A percentile compares a stretch with the other conserved stretches of the same genome.
Conservation (phyloP, 163 green algal species). For the Chlorella variabilis region DNA sequence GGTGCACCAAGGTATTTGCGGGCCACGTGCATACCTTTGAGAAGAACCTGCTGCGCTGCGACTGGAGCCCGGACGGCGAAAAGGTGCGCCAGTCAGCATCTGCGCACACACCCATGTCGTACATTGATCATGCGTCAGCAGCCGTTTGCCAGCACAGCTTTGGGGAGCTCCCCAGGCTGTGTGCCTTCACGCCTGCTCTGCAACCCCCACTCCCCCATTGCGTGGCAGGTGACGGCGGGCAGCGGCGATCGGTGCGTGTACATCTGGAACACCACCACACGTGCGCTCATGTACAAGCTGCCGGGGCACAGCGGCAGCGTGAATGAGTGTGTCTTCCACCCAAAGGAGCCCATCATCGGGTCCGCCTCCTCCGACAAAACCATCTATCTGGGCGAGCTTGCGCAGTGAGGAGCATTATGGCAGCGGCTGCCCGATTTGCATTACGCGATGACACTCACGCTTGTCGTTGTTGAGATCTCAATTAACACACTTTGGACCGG, state of each 20-base stretch:
- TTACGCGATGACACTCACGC: too few species aligned
- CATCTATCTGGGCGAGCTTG: conserved; percentile 92
- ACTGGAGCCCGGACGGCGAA: conserved; percentile 87
- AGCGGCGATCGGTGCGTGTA: conserved; percentile 89
- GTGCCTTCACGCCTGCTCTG: too few species aligned
- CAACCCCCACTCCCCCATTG: neutral
- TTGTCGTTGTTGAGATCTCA: too few species aligned
- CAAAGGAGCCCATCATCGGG: conserved; percentile 87
- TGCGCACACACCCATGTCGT: too few species aligned
- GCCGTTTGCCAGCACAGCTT: too few species aligned
- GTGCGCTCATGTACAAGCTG: conserved; percentile 88
- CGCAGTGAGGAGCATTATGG: conserved; percentile 43
- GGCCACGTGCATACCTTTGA: conserved; percentile 95
- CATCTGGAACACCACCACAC: conserved; percentile 74
- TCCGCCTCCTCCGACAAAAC: conserved; percentile 84
- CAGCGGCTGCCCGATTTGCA: too few species aligned
- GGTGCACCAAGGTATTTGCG: conserved; percentile 71
- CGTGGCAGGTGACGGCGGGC: conserved; percentile 78
- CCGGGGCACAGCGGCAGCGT: conserved; percentile 93
- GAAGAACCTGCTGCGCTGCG: conserved; percentile 92
- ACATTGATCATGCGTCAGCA: too few species aligned
- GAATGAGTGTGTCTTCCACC: conserved; percentile 89
- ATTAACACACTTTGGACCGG: too few species aligned
- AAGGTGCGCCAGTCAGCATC: conserved; percentile 32
- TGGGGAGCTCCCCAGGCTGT: too few species aligned